phyloP scores from a whole-genome alignment of 179 eudicot genomes.

The Amaranthus tricolor region DNA sequence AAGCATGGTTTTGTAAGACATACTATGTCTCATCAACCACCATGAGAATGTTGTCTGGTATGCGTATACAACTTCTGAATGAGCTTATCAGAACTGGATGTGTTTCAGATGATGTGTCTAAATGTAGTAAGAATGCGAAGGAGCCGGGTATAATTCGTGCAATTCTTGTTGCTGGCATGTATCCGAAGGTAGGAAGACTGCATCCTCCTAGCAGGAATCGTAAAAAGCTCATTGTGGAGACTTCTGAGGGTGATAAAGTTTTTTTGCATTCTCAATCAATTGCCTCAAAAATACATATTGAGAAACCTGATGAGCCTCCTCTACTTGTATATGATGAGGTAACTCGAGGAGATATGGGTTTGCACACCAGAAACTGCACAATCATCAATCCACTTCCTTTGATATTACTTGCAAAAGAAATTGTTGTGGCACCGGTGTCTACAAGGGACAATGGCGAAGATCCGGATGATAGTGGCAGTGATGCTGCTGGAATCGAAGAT shows the following conservation, averaged over 20 bases:
- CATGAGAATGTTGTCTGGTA: constrained; percentile 72
- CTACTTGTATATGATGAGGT: constrained; percentile 75
- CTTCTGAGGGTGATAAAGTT: constrained; percentile 58
- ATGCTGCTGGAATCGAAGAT: constrained; percentile 33
- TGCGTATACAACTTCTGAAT: constrained; percentile 70
- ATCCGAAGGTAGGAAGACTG: constrained; percentile 87
- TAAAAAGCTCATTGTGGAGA: constrained; percentile 52
- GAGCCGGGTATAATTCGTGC: constrained; percentile 76
- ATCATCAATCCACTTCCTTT: constrained; percentile 64
- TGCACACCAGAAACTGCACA: constrained; percentile 56
- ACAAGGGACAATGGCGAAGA: constrained; percentile 29
- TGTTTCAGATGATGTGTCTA: constrained; percentile 55
- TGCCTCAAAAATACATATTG: constrained; percentile 33
- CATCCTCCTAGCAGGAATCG: constrained; percentile 31
- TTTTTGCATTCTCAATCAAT: constrained; percentile 54
- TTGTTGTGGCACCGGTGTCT: constrained; percentile 61
- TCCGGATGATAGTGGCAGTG: constrained; percentile 36
- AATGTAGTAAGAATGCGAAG: constrained; percentile 57
- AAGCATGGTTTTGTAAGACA: constrained; percentile 65
- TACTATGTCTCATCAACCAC: constrained; percentile 62
- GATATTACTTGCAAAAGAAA: constrained; percentile 65
- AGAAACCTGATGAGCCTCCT: constrained; percentile 29
- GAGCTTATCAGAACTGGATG: constrained; percentile 63
- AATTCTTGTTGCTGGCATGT: constrained; percentile 78
- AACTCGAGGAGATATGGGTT: constrained; percentile 74